Conservation (phyloP, 2,329 filamentous ascomycete species). For the Neofusicoccum cordaticola region DNA sequence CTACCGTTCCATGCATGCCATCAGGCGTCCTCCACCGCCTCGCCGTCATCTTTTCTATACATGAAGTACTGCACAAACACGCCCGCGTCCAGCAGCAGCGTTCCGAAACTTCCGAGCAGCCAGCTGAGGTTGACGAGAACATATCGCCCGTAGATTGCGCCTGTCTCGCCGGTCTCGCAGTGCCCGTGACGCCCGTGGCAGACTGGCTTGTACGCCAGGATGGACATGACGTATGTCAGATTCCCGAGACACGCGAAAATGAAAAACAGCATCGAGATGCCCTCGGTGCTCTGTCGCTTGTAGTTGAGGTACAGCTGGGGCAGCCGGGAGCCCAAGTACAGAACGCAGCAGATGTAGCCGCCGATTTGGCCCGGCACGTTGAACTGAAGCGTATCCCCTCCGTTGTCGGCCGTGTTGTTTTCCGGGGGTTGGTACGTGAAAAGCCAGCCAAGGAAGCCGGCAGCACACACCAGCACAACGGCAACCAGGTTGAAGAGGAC, state of each 20-base stretch:
- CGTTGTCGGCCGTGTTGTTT: constrained; percentile 30
- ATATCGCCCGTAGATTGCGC: constrained; percentile 70
- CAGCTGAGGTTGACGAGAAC: constrained; percentile 88
- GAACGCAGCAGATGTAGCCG: constrained; percentile 83
- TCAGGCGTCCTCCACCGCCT: not conserved
- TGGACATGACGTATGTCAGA: constrained; percentile 86
- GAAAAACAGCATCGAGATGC: constrained; percentile 92
- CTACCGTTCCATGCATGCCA: not conserved
- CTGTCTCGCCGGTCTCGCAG: constrained; percentile 66
- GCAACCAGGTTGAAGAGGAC: constrained; percentile 67
- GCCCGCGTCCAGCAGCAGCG: constrained; percentile 75
- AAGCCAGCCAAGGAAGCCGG: constrained; percentile 84
- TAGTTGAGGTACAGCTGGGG: constrained; percentile 92
- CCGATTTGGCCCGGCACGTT: constrained; percentile 83
- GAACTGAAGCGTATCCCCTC: constrained; percentile 57
- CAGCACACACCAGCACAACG: constrained; percentile 76
- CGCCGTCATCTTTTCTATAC: constrained; percentile 52
- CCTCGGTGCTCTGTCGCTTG: constrained; percentile 87
- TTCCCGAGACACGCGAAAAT: constrained; percentile 95
- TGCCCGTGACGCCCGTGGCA: constrained; percentile 46
- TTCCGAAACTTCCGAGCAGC: constrained; percentile 86
- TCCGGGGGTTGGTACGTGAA: constrained; percentile 56
- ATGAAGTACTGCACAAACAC: constrained; percentile 93
- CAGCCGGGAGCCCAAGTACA: constrained; percentile 86
- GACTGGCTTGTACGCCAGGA: constrained; percentile 81